Evolutionary conservation across 306 rosid species (phyloP).

Genomic region (Sophora flavescens): DNA sequence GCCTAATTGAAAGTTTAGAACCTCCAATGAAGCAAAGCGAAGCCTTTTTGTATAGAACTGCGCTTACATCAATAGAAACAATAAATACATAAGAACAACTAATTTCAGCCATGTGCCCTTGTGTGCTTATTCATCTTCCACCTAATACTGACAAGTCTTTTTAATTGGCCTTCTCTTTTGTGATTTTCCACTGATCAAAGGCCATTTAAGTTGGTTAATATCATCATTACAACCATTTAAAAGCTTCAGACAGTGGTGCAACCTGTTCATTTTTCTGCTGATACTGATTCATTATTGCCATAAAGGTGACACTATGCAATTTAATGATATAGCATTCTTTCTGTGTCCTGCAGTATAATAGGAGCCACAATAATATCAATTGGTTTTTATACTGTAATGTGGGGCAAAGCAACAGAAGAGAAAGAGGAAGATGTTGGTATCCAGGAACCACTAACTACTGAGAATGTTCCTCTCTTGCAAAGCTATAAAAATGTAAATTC

Average conservation of each 20-base stretch:
- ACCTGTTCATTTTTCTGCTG: neutral
- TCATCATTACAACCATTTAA: conserved; percentile 13
- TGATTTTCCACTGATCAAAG: neutral
- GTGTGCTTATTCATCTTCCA: too few species aligned
- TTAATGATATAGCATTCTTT: neutral
- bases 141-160: too few species aligned
- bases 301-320: neutral
- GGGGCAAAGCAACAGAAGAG: conserved; percentile 86
- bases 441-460: conserved; percentile 54
- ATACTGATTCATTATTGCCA: conserved; percentile 13
- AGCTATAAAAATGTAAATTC: conserved; percentile 44
- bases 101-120: too few species aligned
- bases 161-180: too few species aligned
- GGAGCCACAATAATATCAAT: conserved; percentile 83
- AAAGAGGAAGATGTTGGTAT: conserved; percentile 45
- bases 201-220: neutral
- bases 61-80: neutral
- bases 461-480: conserved; percentile 69
- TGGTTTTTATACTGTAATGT: conserved; percentile 89
- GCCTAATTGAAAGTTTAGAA: neutral
- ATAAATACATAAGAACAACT: too few species aligned
- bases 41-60: neutral
- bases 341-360: conserved; percentile 60
- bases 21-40: neutral
- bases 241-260: neutral